Base-by-base conservation (phyloP, 1,284 basidiomycete genomes). In the Trichosporon sp. region DNA sequence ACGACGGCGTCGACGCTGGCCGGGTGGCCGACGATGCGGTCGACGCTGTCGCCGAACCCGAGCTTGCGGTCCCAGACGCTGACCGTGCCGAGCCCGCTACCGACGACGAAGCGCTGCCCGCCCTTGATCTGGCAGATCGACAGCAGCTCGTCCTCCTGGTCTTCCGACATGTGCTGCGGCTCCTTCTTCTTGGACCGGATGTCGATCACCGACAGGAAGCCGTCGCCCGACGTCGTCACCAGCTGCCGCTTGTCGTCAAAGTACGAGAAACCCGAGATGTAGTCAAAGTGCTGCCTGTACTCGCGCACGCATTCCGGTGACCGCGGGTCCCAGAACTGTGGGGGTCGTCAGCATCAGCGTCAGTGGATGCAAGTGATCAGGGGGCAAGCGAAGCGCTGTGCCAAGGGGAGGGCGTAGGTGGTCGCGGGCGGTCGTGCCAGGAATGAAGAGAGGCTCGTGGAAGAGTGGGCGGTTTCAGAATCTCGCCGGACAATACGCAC, bases 101-200 rank as follows among this genome's bases (percentile, higher is more conserved):
- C 95, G 1, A 97, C 91, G 3, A 95, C 89, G 13, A 91, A 85
- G 82, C 97, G 97, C 32, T 88, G 85, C 2, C 86, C 89, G 89
- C 89, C 88, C 85, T 92, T 93, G 78, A 98, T 92, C 5, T 91
- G 82, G 15, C 91, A 88, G 65, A 95, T 88, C 3, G 91, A 93
- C 6, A 98, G 86, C 29, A 98, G 84, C 78, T 98, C 95, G 80
- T 98, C 95, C 79, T 98, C 95, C 81, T 98, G 95, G 83, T 98
- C 93, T 78, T 96, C 93, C 18, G 91, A 93, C 65, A 92, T 90
- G 0, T 90, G 89, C 70, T 91, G 82, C 1, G 92, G 92, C 67
- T 89, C 87, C 11, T 86, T 76, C 78, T 90, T 92, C 78, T 89
- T 93, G 38, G 89, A 90, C 73, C 91, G 88, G 47, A 92, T 88